These are phyloP conservation scores for Moricandia arvensis DNA, from an alignment of 345 rosid species.

Conservation along the genomic window DNA sequence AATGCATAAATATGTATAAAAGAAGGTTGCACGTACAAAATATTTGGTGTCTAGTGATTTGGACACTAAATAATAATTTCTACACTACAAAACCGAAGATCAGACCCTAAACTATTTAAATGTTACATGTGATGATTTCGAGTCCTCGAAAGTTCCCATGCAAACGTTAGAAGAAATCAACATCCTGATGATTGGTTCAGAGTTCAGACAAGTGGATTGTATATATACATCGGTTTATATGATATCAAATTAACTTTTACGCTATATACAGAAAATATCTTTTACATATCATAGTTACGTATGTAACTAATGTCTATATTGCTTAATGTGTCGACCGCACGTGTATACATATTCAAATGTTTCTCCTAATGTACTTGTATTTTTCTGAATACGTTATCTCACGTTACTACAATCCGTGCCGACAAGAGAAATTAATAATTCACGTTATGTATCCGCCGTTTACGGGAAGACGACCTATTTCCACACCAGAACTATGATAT, in stretches of 20 bases:
- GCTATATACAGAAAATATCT: background rate
- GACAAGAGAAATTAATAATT: background rate
- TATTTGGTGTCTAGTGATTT: background rate
- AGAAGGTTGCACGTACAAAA: background rate
- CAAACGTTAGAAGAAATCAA: background rate
- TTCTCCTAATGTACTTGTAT: background rate
- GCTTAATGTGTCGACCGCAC: background rate
- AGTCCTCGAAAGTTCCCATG: background rate
- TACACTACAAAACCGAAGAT: background rate
- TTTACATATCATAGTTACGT: background rate
- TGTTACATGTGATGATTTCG: background rate
- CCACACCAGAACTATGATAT: too few species aligned
- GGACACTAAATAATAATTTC: background rate
- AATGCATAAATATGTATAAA: background rate
- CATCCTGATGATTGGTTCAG: background rate
- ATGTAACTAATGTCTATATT: background rate
- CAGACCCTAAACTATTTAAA: background rate
- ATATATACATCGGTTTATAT: background rate
- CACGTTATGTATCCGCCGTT: background rate
- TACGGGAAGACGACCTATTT: too few species aligned
- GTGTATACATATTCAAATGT: background rate
- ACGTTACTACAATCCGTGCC: background rate
- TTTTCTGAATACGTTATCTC: background rate
- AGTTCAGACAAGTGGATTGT: background rate
- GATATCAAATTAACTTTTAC: background rate